Evolutionary conservation across 2,329 filamentous ascomycete genomes (phyloP).

Genomic region (Sporothrix brasiliensis): DNA sequence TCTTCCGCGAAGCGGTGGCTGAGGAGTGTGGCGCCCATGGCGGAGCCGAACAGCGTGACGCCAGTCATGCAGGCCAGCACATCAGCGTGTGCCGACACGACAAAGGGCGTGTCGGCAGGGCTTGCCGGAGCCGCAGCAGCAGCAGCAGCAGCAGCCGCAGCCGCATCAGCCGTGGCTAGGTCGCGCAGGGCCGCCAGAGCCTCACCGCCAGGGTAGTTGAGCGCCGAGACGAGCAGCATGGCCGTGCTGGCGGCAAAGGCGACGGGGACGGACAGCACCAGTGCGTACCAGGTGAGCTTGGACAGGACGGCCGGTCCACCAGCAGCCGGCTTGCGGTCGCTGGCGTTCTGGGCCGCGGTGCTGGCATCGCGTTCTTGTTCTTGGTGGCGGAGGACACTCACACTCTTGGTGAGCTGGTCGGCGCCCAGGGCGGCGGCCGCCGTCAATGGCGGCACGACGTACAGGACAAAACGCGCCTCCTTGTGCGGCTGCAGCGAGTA

Average conservation of each 20-base stretch:
- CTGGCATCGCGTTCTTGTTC: slow-evolving; percentile 24
- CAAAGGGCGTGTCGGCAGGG: slow-evolving; percentile 38
- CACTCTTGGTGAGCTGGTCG: slow-evolving; percentile 63
- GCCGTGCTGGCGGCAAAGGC: slow-evolving; percentile 62
- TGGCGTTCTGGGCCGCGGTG: neutral
- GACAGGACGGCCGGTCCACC: slow-evolving; percentile 42
- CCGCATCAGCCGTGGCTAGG: slow-evolving; percentile 41
- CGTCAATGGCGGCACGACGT: slow-evolving; percentile 79
- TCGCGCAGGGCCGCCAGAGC: slow-evolving; percentile 64
- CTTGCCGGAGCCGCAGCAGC: neutral
- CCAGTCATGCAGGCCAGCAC: slow-evolving; percentile 72
- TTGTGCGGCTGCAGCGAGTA: slow-evolving; percentile 95
- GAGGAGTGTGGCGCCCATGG: slow-evolving; percentile 34
- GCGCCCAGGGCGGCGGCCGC: slow-evolving; percentile 75
- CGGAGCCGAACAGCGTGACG: slow-evolving; percentile 66
- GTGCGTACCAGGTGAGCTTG: slow-evolving; percentile 51
- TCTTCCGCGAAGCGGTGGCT: slow-evolving; percentile 7
- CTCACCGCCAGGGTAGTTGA: slow-evolving; percentile 92
- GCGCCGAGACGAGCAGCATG: slow-evolving; percentile 76
- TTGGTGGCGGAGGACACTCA: slow-evolving; percentile 24
- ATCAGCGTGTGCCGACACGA: slow-evolving; percentile 61
- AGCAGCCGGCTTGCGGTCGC: neutral
- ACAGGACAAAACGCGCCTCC: slow-evolving; percentile 93
- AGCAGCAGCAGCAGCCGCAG: neutral
- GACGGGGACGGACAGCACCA: slow-evolving; percentile 64